Evolutionary conservation across 441 rosid species (phyloP).

Genomic region (Aleurites moluccanus): DNA sequence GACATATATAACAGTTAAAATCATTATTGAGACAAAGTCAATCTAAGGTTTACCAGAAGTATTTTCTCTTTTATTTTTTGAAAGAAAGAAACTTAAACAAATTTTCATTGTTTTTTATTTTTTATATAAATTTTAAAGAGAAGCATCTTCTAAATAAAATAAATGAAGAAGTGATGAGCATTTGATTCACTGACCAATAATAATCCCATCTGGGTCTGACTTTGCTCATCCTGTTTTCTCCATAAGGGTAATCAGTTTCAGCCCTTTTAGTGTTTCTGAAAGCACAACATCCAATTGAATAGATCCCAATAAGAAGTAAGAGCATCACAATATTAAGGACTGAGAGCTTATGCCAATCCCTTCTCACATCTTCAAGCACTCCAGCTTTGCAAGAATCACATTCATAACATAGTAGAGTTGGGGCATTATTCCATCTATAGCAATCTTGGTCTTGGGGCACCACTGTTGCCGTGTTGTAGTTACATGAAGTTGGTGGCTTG

Average conservation of each 20-base stretch:
- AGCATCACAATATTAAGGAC: slow-evolving; percentile 69
- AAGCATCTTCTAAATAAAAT: too few species aligned
- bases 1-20: too few species aligned
- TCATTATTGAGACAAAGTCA: too few species aligned
- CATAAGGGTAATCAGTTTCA: slow-evolving; percentile 65
- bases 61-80: too few species aligned
- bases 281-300: slow-evolving; percentile 82
- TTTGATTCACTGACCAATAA: slow-evolving; percentile 49
- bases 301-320: slow-evolving; percentile 61
- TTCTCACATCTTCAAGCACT: slow-evolving; percentile 67
- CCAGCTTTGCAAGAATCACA: slow-evolving; percentile 96
- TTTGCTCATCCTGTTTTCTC: slow-evolving; percentile 73
- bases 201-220: slow-evolving; percentile 83
- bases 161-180: neutral
- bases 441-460: slow-evolving; percentile 75
- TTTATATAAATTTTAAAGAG: too few species aligned
- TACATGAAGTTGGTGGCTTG: slow-evolving; percentile 86
- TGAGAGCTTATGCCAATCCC: slow-evolving; percentile 82
- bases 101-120: too few species aligned
- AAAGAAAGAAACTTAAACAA: too few species aligned
- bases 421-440: slow-evolving; percentile 65
- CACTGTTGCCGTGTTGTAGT: slow-evolving; percentile 42
- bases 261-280: slow-evolving; percentile 64
- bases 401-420: slow-evolving; percentile 65
- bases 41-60: too few species aligned